These are phyloP conservation scores for Pseudocercospora vitis DNA, from an alignment of 2,329 filamentous ascomycete species.

Conservation along the genomic window DNA sequence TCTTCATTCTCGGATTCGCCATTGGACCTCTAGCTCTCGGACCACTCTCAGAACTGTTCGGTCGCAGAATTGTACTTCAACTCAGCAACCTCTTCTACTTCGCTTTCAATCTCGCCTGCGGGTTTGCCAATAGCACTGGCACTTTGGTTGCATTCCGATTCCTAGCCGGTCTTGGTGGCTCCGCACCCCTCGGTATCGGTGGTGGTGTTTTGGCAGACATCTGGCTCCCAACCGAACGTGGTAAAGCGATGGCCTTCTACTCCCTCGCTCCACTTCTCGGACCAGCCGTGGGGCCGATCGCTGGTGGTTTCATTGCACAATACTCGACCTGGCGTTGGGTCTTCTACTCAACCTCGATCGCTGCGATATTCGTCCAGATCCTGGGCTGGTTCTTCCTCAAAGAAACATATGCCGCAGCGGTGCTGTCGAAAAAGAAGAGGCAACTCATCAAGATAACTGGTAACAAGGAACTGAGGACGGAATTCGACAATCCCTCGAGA, in stretches of 20 bases:
- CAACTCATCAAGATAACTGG: constrained; percentile 60
- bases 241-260: constrained; percentile 63
- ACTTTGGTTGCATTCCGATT: constrained; percentile 42
- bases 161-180: constrained; percentile 41
- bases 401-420: constrained; percentile 66
- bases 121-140: constrained; percentile 36
- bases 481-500: constrained; percentile 40
- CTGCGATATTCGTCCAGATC: constrained; percentile 60
- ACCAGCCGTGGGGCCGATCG: constrained; percentile 65
- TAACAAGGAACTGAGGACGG: constrained; percentile 60
- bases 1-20: constrained; percentile 42
- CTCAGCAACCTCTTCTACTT: constrained; percentile 41
- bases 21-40: constrained; percentile 41
- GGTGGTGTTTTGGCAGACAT: constrained; percentile 52
- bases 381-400: constrained; percentile 62
- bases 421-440: constrained; percentile 60
- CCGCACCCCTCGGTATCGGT: constrained; percentile 41
- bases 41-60: constrained; percentile 41
- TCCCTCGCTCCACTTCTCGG: constrained; percentile 64
- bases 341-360: constrained; percentile 67
- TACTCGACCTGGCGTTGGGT: constrained; percentile 70
- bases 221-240: constrained; percentile 62
- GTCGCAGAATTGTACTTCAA: constrained; percentile 39
- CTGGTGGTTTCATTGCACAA: constrained; percentile 64
- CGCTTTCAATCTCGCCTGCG: constrained; percentile 41